Conservation (phyloP, 768 basidiomycete species). For the Fibroporia radiculosa region DNA sequence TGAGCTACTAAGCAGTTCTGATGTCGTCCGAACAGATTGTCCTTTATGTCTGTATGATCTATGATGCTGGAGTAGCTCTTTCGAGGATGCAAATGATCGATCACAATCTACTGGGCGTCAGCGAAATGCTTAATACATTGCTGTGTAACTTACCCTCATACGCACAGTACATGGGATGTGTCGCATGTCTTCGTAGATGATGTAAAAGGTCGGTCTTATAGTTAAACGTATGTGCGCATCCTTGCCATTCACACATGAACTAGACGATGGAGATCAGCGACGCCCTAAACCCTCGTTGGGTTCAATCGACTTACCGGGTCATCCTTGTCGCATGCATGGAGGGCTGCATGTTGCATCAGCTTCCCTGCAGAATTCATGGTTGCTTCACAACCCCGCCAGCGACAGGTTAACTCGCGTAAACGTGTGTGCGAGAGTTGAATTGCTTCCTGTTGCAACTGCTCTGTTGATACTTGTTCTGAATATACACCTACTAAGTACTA, state of each 20-base stretch:
- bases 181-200: slow-evolving; percentile 51
- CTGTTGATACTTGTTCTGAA: slow-evolving; percentile 13
- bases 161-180: slow-evolving; percentile 35
- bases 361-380: slow-evolving; percentile 45
- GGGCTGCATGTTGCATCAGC: slow-evolving; percentile 42
- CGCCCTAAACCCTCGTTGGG: neutral
- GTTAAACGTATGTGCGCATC: slow-evolving; percentile 40
- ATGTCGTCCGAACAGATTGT: slow-evolving; percentile 26
- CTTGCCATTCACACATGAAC: slow-evolving; percentile 48
- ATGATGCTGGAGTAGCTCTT: slow-evolving; percentile 45
- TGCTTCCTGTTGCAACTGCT: slow-evolving; percentile 35
- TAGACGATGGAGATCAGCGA: slow-evolving; percentile 6
- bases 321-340: slow-evolving; percentile 26
- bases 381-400: slow-evolving; percentile 51
- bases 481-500: neutral
- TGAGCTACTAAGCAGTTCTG: slow-evolving; percentile 27
- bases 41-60: slow-evolving; percentile 30
- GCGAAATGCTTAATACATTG: slow-evolving; percentile 2
- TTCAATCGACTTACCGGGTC: slow-evolving; percentile 18
- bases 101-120: slow-evolving; percentile 39
- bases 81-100: slow-evolving; percentile 36
- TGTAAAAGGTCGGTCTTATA: slow-evolving; percentile 27
- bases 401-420: slow-evolving; percentile 41
- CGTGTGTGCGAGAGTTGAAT: slow-evolving; percentile 42
- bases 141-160: slow-evolving; percentile 38